Evolutionary conservation across 306 rosid genomes (phyloP).

Genomic region (Hylodesmum podocarpum): DNA sequence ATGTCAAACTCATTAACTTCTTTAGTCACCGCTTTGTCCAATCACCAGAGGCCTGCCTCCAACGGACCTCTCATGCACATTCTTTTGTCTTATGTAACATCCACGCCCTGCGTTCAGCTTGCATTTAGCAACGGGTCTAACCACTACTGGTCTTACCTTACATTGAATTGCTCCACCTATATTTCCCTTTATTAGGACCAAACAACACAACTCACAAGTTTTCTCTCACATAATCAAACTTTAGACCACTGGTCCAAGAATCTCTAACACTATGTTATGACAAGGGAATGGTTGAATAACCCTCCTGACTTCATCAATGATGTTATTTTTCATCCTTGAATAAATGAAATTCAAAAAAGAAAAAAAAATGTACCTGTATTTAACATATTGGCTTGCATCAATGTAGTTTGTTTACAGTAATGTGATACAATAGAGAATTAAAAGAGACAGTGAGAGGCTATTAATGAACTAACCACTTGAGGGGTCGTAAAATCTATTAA

Average conservation of each 20-base stretch:
- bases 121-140: background rate
- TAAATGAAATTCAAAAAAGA: background rate
- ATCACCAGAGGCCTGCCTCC: no score
- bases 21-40: no score
- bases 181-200: background rate
- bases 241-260: background rate
- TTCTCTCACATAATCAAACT: background rate
- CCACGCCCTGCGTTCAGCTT: background rate
- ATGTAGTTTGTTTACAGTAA: background rate
- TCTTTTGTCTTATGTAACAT: background rate
- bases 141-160: background rate
- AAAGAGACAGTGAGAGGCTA: background rate
- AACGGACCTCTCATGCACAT: no score
- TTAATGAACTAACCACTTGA: slow-evolving; percentile 45
- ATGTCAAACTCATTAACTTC: no score
- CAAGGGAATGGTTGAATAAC: background rate
- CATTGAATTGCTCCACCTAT: background rate
- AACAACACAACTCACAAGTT: background rate
- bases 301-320: background rate
- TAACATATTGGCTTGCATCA: background rate
- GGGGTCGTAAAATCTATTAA: slow-evolving; percentile 79
- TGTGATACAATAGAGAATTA: background rate
- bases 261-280: background rate
- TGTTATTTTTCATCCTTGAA: background rate
- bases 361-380: background rate